phyloP scores from a whole-genome alignment of 768 basidiomycete species.

The Chalciporus sphaerocephalus region DNA sequence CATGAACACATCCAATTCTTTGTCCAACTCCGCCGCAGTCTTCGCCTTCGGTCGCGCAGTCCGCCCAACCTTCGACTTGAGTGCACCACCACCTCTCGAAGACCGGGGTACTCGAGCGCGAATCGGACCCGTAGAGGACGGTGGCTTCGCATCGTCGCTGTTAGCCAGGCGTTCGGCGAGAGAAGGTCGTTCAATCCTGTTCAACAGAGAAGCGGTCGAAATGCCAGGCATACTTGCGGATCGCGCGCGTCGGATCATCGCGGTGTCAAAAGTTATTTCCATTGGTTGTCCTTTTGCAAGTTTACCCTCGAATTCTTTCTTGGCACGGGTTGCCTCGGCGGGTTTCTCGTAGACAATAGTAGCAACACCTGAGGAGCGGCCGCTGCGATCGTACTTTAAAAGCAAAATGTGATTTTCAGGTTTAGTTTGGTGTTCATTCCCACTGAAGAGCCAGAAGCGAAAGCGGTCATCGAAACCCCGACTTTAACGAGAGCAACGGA shows the following conservation, averaged over 20 bases:
- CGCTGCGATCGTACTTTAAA: constrained; percentile 91
- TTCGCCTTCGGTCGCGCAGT: constrained; percentile 49
- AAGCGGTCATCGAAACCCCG: constrained; percentile 36
- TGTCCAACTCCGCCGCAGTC: constrained; percentile 81
- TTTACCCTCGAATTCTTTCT: constrained; percentile 81
- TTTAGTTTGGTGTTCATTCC: constrained; percentile 48
- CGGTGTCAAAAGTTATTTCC: constrained; percentile 58
- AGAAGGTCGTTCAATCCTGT: constrained; percentile 71
- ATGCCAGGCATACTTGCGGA: constrained; percentile 41
- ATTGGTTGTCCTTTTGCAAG: constrained; percentile 86
- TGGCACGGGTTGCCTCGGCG: constrained; percentile 76
- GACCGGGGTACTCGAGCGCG: constrained; percentile 35
- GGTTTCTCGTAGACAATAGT: constrained; percentile 74
- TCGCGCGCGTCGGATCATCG: constrained; percentile 43
- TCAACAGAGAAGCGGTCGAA: constrained; percentile 58
- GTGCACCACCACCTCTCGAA: constrained; percentile 8
- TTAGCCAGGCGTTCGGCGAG: constrained; percentile 60
- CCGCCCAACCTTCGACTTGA: constrained; percentile 29
- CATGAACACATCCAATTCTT: constrained; percentile 86
- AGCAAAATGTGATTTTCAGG: constrained; percentile 48
- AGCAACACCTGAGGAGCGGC: constrained; percentile 83
- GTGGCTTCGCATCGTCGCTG: constrained; percentile 33
- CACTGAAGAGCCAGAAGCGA: constrained; percentile 39
- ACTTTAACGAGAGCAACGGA: constrained; percentile 23
- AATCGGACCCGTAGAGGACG: constrained; percentile 38